These are phyloP conservation scores for Musa acuminata DNA, from an alignment of 176 grass and related monocot genomes.

Conservation along the genomic window DNA sequence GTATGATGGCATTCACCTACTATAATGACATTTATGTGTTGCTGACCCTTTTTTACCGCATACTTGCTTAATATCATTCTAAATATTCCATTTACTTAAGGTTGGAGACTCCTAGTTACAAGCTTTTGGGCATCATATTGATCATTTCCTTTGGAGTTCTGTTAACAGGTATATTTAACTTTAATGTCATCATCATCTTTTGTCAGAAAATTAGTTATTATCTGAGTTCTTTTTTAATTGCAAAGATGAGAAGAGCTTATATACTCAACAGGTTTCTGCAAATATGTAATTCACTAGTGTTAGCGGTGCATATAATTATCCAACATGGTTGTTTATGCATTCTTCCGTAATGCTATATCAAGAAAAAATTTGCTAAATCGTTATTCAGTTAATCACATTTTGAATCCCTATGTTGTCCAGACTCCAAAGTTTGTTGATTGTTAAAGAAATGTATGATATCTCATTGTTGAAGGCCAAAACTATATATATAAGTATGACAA, in stretches of 20 bases:
- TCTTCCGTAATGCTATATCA: too few species aligned
- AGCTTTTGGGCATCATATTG: conserved; percentile 89
- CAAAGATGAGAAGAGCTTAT: neutral
- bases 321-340: too few species aligned
- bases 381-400: too few species aligned
- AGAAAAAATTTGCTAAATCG: too few species aligned
- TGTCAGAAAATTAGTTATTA: neutral
- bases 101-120: conserved; percentile 91
- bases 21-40: neutral
- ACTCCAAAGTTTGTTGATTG: too few species aligned
- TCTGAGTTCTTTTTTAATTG: neutral
- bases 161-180: conserved; percentile 55
- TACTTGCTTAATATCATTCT: neutral
- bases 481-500: too few species aligned
- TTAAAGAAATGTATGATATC: too few species aligned
- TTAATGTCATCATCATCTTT: neutral
- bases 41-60: neutral
- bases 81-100: conserved; percentile 35
- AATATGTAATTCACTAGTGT: too few species aligned
- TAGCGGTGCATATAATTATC: too few species aligned
- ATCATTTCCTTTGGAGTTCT: conserved; percentile 90
- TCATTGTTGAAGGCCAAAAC: too few species aligned
- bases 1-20: conserved; percentile 6
- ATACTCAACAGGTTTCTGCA: too few species aligned
- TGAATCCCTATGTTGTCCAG: too few species aligned